phyloP scores from a whole-genome alignment of 257 asterid genomes.

The Mentha longifolia region DNA sequence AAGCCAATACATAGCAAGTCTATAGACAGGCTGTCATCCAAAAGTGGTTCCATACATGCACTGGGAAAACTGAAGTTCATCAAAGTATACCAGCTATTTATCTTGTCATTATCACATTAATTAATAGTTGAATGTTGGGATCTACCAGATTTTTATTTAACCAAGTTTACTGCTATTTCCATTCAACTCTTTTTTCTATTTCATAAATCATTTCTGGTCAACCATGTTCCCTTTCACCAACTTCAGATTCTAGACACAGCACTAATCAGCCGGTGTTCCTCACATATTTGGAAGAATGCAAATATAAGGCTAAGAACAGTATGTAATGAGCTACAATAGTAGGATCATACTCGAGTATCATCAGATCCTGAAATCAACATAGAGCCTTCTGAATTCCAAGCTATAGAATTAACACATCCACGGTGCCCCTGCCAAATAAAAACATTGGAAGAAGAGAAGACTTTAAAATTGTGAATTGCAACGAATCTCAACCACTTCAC shows the following conservation, averaged over 20 bases:
- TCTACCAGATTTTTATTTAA: conserved; percentile 3
- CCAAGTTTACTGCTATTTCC: background rate
- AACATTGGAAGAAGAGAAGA: background rate
- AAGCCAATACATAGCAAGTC: background rate
- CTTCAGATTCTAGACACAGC: background rate
- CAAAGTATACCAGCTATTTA: conserved; percentile 1
- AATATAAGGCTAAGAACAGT: conserved; percentile 22
- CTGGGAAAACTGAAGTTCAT: background rate
- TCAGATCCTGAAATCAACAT: conserved; percentile 95
- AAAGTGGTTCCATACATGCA: background rate
- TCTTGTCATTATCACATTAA: background rate
- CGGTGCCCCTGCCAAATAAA: conserved; percentile 76
- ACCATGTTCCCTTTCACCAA: conserved; percentile 17
- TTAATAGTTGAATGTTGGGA: conserved; percentile 14
- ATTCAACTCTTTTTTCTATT: conserved; percentile 2
- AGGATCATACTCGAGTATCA: conserved; percentile 79
- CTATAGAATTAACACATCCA: conserved; percentile 90
- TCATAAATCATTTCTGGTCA: conserved; percentile 19
- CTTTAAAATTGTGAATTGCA: conserved; percentile 27
- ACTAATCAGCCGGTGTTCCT: conserved; percentile 4
- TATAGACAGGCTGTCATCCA: background rate
- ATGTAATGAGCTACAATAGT: background rate
- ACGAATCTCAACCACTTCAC: conserved; percentile 11
- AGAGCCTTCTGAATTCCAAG: conserved; percentile 95
- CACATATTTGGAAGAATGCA: conserved; percentile 15